Evolutionary conservation across 2,329 filamentous ascomycete genomes (phyloP).

Genomic region (Pseudogymnoascus sp.): DNA sequence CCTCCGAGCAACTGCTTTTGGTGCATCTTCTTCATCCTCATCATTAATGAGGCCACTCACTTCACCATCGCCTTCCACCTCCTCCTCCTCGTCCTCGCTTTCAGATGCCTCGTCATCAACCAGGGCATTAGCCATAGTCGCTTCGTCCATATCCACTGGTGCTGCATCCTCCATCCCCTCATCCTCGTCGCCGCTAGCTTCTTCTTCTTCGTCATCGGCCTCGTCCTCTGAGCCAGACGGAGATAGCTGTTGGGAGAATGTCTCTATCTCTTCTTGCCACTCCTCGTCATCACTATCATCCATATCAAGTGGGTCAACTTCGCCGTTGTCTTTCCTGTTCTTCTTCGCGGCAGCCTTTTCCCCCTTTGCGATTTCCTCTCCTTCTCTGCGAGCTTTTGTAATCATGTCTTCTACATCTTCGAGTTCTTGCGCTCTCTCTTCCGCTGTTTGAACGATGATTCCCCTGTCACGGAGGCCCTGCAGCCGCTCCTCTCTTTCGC

Average conservation of each 20-base stretch:
- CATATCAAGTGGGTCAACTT: slow-evolving; percentile 33
- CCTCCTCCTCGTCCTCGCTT: slow-evolving; percentile 32
- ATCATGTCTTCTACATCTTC: slow-evolving; percentile 82
- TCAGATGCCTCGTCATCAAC: slow-evolving; percentile 30
- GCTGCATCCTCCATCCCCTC: slow-evolving; percentile 31
- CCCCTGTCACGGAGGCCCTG: slow-evolving; percentile 72
- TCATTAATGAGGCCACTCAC: slow-evolving; percentile 24
- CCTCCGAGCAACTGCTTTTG: not conserved
- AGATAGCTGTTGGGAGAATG: slow-evolving; percentile 35
- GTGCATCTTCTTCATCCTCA: slow-evolving; percentile 23
- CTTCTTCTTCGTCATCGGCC: slow-evolving; percentile 19
- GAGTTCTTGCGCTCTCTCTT: slow-evolving; percentile 76
- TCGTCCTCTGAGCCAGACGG: slow-evolving; percentile 33
- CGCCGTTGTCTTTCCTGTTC: slow-evolving; percentile 39
- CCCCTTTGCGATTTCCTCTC: slow-evolving; percentile 64
- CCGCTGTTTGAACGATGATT: slow-evolving; percentile 70
- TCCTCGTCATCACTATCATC: slow-evolving; percentile 50
- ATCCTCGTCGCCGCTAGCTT: slow-evolving; percentile 37
- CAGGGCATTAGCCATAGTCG: slow-evolving; percentile 23
- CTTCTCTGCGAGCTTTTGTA: slow-evolving; percentile 74
- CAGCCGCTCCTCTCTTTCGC: slow-evolving; percentile 69
- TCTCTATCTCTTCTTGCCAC: slow-evolving; percentile 38
- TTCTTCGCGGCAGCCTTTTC: slow-evolving; percentile 69
- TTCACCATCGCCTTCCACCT: slow-evolving; percentile 18
- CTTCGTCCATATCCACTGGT: slow-evolving; percentile 24